Conservation (phyloP, 2,329 filamentous ascomycete genomes). For the Colletotrichum spaethianum region DNA sequence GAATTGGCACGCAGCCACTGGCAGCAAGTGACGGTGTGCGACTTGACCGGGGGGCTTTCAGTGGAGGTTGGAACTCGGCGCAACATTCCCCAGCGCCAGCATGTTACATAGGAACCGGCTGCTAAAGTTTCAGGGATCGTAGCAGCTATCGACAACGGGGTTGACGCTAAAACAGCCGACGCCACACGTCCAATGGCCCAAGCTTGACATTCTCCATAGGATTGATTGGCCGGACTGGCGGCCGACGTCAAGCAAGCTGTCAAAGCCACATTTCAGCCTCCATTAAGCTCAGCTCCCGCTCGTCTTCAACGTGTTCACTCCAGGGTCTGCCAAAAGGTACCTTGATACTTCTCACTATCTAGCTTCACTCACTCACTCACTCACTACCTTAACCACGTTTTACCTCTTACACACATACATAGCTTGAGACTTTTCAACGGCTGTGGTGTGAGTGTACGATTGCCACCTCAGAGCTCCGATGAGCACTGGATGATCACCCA, state of each 20-base stretch:
- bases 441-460: constrained; percentile 29
- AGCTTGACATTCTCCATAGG: constrained; percentile 1
- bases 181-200: constrained; percentile 34
- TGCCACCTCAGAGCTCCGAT: constrained; percentile 31
- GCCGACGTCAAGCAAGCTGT: constrained; percentile 27
- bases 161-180: constrained; percentile 31
- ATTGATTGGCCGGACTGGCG: constrained; percentile 19
- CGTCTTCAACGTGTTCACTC: constrained; percentile 41
- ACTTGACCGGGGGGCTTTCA: constrained; percentile 32
- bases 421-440: background rate
- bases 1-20: constrained; percentile 38
- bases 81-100: constrained; percentile 8
- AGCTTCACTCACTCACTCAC: constrained; percentile 1
- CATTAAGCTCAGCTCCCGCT: constrained; percentile 25
- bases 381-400: background rate
- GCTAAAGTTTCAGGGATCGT: constrained; percentile 40
- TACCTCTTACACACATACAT: constrained; percentile 8
- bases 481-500: constrained; percentile 26
- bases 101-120: constrained; percentile 14
- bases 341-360: constrained; percentile 28
- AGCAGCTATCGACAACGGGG: constrained; percentile 30
- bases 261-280: constrained; percentile 39
- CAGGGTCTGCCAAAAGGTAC: constrained; percentile 22
- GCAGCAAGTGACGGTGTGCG: constrained; percentile 39
- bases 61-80: constrained; percentile 16